phyloP scores from a whole-genome alignment of 2,329 filamentous ascomycete species.

The Gaeumannomyces tritici region DNA sequence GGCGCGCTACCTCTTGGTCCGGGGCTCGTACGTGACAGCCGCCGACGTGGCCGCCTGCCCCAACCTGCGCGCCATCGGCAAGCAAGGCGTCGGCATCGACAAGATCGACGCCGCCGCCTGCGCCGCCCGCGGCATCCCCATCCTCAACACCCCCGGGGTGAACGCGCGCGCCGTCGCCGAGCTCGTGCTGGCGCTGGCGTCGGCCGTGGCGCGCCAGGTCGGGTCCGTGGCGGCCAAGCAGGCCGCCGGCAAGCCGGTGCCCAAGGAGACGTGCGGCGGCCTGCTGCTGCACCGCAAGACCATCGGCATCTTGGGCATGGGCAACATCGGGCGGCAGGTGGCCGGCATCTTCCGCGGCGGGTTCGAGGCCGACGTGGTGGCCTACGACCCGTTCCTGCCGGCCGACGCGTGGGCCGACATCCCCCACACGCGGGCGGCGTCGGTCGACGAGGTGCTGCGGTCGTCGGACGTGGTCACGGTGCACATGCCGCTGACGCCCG shows the following conservation, averaged over 20 bases:
- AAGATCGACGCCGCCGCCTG: constrained; percentile 70
- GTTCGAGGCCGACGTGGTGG: constrained; percentile 65
- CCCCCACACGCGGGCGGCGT: constrained; percentile 52
- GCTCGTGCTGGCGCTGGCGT: constrained; percentile 65
- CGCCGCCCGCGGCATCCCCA: constrained; percentile 64
- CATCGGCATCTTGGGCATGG: constrained; percentile 66
- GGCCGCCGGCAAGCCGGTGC: constrained; percentile 63
- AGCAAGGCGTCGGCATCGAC: constrained; percentile 75
- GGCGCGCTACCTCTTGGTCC: neutral
- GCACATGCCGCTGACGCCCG: constrained; percentile 70
- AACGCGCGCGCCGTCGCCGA: constrained; percentile 77
- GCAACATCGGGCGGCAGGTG: constrained; percentile 76
- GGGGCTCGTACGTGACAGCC: constrained; percentile 50
- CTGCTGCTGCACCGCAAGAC: constrained; percentile 72
- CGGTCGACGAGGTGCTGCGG: constrained; percentile 51
- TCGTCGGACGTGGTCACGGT: constrained; percentile 69
- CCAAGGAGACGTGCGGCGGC: constrained; percentile 26
- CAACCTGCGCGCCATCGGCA: constrained; percentile 66
- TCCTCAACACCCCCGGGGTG: constrained; percentile 70
- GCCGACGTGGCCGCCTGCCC: constrained; percentile 54
- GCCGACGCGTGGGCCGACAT: constrained; percentile 59
- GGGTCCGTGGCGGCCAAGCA: constrained; percentile 61
- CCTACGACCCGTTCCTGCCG: constrained; percentile 70
- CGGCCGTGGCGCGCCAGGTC: constrained; percentile 66
- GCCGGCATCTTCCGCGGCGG: constrained; percentile 61